Conservation (phyloP, 2,329 filamentous ascomycete genomes). For the Cryphonectria parasitica region DNA sequence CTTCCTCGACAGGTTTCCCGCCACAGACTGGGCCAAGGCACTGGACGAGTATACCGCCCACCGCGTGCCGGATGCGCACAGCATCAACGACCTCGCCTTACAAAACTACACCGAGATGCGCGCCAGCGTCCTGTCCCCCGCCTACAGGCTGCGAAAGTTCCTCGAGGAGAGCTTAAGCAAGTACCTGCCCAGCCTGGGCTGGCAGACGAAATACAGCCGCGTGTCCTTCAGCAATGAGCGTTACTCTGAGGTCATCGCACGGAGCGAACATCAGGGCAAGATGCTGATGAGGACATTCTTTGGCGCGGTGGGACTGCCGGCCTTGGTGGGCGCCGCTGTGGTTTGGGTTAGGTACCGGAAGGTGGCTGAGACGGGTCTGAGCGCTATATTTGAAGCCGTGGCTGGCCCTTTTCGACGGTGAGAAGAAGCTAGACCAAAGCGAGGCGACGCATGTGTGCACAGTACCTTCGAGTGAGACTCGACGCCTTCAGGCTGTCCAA, state of each 20-base stretch:
- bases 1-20: constrained; percentile 71
- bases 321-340: constrained; percentile 28
- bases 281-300: constrained; percentile 56
- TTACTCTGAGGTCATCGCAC: constrained; percentile 79
- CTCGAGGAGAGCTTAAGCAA: constrained; percentile 83
- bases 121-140: constrained; percentile 74
- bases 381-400: constrained; percentile 10
- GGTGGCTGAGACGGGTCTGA: constrained; percentile 14
- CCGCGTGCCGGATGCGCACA: constrained; percentile 77
- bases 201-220: constrained; percentile 89
- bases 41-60: constrained; percentile 75
- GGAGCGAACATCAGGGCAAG: constrained; percentile 70
- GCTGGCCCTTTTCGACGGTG: constrained; percentile 13
- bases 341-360: constrained; percentile 26
- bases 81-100: constrained; percentile 90
- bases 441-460: background rate
- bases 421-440: background rate
- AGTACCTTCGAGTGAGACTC: background rate
- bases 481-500: background rate
- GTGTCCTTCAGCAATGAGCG: constrained; percentile 93
- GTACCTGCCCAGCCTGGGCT: constrained; percentile 76
- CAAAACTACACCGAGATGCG: constrained; percentile 96
- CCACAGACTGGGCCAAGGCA: constrained; percentile 62
- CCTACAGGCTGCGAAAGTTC: constrained; percentile 81
- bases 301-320: constrained; percentile 35